Evolutionary conservation across 2,329 filamentous ascomycete species (phyloP).

Genomic region (Fusarium duplospermum): DNA sequence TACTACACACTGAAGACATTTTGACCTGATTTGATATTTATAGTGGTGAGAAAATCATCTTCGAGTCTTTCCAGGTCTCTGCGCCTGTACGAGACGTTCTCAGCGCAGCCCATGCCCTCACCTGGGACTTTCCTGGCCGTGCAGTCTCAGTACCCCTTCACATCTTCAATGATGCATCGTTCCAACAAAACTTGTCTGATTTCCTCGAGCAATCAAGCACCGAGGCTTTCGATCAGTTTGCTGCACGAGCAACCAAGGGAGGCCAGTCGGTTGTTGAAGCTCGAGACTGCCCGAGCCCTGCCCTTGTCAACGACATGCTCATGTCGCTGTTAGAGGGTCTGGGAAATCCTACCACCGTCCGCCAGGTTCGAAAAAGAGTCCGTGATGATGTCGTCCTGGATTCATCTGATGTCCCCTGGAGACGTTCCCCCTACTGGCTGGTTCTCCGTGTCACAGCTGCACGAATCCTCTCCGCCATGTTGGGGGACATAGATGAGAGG

Average conservation of each 20-base stretch:
- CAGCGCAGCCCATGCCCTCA: conserved; percentile 60
- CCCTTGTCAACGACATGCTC: conserved; percentile 69
- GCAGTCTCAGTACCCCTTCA: conserved; percentile 58
- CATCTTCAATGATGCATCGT: conserved; percentile 46
- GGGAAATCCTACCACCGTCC: conserved; percentile 54
- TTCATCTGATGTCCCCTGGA: conserved; percentile 66
- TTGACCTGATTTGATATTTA: not conserved
- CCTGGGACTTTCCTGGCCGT: conserved; percentile 70
- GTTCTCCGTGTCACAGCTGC: conserved; percentile 68
- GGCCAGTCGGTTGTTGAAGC: conserved; percentile 60
- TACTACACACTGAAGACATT: not conserved
- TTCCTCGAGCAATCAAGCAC: conserved; percentile 69
- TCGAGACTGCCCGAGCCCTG: conserved; percentile 68
- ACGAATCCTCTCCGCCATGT: conserved; percentile 59
- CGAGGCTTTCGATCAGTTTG: conserved; percentile 65
- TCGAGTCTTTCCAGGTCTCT: conserved; percentile 71
- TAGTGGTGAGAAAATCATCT: conserved; percentile 47
- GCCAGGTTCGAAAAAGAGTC: conserved; percentile 65
- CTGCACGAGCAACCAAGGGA: conserved; percentile 64
- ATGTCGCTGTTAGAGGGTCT: conserved; percentile 69
- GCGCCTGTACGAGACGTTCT: conserved; percentile 64
- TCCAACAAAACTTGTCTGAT: conserved; percentile 59
- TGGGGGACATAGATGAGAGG: conserved; percentile 40
- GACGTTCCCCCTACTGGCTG: conserved; percentile 72
- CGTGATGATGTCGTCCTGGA: conserved; percentile 70